Percentiles rank a stretch among this genome's conserved stretches.
phyloP scores from a whole-genome alignment of 352 stramenopile genomes.

The Plasmopara muralis region DNA sequence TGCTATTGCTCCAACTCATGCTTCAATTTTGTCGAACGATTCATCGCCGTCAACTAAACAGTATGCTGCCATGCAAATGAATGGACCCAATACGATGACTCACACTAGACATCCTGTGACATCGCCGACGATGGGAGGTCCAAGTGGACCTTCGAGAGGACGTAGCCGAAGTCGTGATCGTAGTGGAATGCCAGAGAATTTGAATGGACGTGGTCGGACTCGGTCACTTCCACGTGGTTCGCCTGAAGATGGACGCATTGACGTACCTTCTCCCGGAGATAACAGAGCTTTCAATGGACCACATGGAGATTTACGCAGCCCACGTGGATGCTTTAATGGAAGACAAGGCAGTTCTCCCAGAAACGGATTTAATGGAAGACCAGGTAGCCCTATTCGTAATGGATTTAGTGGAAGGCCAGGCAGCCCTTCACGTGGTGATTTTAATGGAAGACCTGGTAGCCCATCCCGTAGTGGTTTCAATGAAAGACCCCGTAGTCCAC shows the following conservation, averaged over 20 bases:
- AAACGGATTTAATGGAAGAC: conserved; percentile 9
- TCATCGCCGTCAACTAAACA: conserved; percentile 23
- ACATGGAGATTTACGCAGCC: conserved; percentile 8
- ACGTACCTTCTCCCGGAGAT: conserved; percentile 10
- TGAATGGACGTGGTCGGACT: conserved; percentile 18
- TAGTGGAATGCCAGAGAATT: conserved; percentile 21
- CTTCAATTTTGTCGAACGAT: conserved; percentile 16
- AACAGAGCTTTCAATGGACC: conserved; percentile 17
- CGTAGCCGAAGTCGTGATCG: conserved; percentile 33
- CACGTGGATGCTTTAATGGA: conserved; percentile 11
- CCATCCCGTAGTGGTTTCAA: conserved; percentile 12
- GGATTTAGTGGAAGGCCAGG: conserved; percentile 5
- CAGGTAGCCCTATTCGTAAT: conserved; percentile 9
- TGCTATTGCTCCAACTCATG: conserved; percentile 14
- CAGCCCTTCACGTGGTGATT: conserved; percentile 9
- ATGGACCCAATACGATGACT: conserved; percentile 15
- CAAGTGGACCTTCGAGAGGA: conserved; percentile 1
- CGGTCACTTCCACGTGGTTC: conserved; percentile 14
- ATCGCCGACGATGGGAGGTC: conserved; percentile 8
- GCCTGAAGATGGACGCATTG: conserved; percentile 25
- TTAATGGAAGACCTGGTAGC: conserved; percentile 9
- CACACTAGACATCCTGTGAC: conserved; percentile 30
- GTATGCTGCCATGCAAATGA: conserved; percentile 23
- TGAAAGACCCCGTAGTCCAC: conserved; percentile 9
- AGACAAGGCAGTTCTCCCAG: conserved; percentile 1